Evolutionary conservation across 306 rosid genomes (phyloP).

Genomic region (Trifolium fragiferum): DNA sequence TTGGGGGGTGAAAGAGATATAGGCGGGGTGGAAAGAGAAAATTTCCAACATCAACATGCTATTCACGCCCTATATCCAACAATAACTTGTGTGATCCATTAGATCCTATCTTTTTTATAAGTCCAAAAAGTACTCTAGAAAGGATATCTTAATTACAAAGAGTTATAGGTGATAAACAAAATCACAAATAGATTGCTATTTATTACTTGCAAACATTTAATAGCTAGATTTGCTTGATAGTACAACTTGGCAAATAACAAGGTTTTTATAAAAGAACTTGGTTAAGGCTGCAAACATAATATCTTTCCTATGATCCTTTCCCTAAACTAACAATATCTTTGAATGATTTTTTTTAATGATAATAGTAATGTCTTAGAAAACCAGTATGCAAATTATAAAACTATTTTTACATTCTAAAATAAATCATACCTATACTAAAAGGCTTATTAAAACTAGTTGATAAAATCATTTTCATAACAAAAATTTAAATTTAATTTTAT

Average conservation of each 20-base stretch:
- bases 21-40: no score
- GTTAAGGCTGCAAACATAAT: background rate
- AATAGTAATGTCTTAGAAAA: background rate
- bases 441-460: background rate
- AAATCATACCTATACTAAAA: background rate
- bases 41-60: no score
- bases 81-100: background rate
- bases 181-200: background rate
- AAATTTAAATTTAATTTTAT: no score
- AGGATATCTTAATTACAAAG: background rate
- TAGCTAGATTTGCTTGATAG: conserved; percentile 9
- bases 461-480: no score
- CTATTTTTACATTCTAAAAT: background rate
- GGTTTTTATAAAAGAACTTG: background rate
- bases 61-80: background rate
- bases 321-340: background rate
- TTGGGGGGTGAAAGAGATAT: no score
- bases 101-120: background rate
- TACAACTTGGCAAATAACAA: conserved; percentile 3
- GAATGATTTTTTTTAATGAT: no score
- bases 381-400: background rate
- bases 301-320: no score
- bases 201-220: background rate
- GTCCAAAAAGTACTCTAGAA: background rate
- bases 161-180: background rate